A percentile compares a stretch with the other conserved stretches of the same genome.
These are phyloP conservation scores for Fusarium dlaminii DNA, from an alignment of 2,329 filamentous ascomycete species.

Conservation along the genomic window DNA sequence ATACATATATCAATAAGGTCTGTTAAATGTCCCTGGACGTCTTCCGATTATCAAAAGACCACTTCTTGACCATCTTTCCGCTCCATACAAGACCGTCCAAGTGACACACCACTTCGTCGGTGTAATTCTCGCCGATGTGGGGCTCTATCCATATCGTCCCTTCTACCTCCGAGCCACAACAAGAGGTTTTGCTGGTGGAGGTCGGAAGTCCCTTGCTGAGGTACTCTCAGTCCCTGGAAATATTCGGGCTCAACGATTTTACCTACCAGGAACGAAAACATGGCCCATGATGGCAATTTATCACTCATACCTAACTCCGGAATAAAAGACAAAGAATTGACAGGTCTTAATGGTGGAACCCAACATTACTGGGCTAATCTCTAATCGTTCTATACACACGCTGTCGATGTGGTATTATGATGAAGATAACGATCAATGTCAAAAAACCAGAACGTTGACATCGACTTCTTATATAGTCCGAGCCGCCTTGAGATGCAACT, in stretches of 20 bases:
- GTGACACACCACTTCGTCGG: conserved; percentile 20
- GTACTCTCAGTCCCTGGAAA: not conserved
- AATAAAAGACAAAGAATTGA: not conserved
- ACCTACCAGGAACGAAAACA: not conserved
- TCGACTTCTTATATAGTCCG: conserved; percentile 26
- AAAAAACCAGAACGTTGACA: conserved; percentile 34
- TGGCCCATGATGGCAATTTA: not conserved
- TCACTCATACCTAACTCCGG: not conserved
- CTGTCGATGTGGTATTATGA: conserved; percentile 36
- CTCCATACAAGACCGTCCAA: conserved; percentile 3
- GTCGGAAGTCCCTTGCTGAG: conserved; percentile 6
- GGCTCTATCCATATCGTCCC: conserved; percentile 30
- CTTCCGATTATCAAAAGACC: not conserved
- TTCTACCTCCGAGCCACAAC: conserved; percentile 43
- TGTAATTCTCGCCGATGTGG: conserved; percentile 32
- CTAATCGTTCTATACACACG: conserved; percentile 36
- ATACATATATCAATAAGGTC: rapidly evolving
- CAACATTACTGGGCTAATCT: conserved; percentile 19
- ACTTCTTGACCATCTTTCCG: not conserved
- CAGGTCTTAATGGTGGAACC: conserved; percentile 18
- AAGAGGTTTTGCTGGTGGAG: conserved; percentile 17
- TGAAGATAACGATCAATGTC: conserved; percentile 32
- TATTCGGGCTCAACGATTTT: conserved; percentile 25
- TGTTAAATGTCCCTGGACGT: rapidly evolving
- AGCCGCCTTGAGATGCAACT: conserved; percentile 40